A percentile compares a stretch with the other conserved stretches of the same genome.
phyloP scores from a whole-genome alignment of 1,284 basidiomycete species.

The Salmacisia buchloeana region DNA sequence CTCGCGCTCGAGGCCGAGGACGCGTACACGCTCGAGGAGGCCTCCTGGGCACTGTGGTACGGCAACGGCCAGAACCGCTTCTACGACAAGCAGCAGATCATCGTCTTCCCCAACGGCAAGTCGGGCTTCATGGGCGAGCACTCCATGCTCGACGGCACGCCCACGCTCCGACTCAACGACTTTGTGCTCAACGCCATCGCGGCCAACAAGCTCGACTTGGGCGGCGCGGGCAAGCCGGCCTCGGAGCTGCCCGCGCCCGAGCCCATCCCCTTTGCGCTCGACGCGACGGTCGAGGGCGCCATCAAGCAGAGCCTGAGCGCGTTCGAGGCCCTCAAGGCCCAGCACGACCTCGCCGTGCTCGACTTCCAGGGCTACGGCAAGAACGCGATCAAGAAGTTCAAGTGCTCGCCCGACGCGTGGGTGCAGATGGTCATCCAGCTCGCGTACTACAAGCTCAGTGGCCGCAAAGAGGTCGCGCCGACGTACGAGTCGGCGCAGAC shows the following conservation, averaged over 20 bases:
- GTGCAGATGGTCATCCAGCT: slow-evolving; percentile 92
- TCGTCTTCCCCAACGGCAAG: slow-evolving; percentile 69
- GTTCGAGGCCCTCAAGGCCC: slow-evolving; percentile 70
- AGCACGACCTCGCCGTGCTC: slow-evolving; percentile 74
- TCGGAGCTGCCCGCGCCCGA: slow-evolving; percentile 59
- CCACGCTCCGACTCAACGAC: slow-evolving; percentile 90
- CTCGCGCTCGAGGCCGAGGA: slow-evolving; percentile 86
- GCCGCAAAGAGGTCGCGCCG: slow-evolving; percentile 62
- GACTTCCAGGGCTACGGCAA: slow-evolving; percentile 92
- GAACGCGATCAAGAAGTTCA: slow-evolving; percentile 77
- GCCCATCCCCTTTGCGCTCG: slow-evolving; percentile 69
- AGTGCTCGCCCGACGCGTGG: slow-evolving; percentile 86
- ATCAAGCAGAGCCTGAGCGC: slow-evolving; percentile 61
- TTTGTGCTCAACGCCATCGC: slow-evolving; percentile 77
- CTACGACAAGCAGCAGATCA: slow-evolving; percentile 92
- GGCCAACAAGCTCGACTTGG: slow-evolving; percentile 67
- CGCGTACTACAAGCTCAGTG: slow-evolving; percentile 77
- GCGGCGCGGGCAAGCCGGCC: slow-evolving; percentile 52
- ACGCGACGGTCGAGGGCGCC: slow-evolving; percentile 57
- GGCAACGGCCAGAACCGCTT: slow-evolving; percentile 88
- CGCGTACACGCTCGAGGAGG: slow-evolving; percentile 47
- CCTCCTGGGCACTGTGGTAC: slow-evolving; percentile 70
- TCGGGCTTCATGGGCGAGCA: slow-evolving; percentile 94
- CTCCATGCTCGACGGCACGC: slow-evolving; percentile 92
- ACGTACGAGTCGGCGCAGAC: slow-evolving; percentile 95